A percentile compares a stretch with the other conserved stretches of the same genome.
phyloP scores from a whole-genome alignment of 2,329 filamentous ascomycete genomes.

The Fusarium lateritium region DNA sequence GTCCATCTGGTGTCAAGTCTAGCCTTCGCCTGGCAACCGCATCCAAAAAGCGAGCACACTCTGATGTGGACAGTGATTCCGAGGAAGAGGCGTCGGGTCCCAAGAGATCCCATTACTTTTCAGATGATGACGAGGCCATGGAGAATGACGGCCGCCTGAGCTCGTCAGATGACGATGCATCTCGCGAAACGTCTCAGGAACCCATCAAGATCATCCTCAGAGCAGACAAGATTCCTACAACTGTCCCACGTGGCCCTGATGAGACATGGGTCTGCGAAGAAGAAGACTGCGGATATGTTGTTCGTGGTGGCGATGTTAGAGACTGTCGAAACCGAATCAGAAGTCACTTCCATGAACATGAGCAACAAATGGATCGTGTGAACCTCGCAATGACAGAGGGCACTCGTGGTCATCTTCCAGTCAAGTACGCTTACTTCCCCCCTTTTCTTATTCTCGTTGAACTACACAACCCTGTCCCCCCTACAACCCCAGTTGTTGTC shows the following conservation, averaged over 20 bases:
- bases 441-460: conserved; percentile 54
- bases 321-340: conserved; percentile 70
- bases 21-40: conserved; percentile 59
- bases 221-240: conserved; percentile 65
- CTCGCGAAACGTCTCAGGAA: conserved; percentile 34
- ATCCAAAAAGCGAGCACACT: conserved; percentile 62
- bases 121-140: conserved; percentile 51
- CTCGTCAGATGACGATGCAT: conserved; percentile 43
- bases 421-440: conserved; percentile 66
- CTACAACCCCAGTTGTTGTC: not conserved
- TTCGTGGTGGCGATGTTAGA: conserved; percentile 72
- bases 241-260: conserved; percentile 67
- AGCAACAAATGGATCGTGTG: conserved; percentile 65
- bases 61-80: conserved; percentile 57
- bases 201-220: conserved; percentile 62
- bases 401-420: conserved; percentile 65
- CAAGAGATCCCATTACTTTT: conserved; percentile 56
- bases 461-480: conserved; percentile 26
- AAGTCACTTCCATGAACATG: conserved; percentile 73
- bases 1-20: conserved; percentile 61
- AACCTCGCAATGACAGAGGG: conserved; percentile 71
- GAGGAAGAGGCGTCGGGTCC: conserved; percentile 54
- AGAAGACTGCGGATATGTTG: conserved; percentile 74
- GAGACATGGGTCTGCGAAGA: conserved; percentile 78
- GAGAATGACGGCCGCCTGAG: conserved; percentile 49